Evolutionary conservation across 2,329 filamentous ascomycete species (phyloP), one percentile per base, ranked within the genome.

Genomic region (Scytalidium sp.): DNA sequence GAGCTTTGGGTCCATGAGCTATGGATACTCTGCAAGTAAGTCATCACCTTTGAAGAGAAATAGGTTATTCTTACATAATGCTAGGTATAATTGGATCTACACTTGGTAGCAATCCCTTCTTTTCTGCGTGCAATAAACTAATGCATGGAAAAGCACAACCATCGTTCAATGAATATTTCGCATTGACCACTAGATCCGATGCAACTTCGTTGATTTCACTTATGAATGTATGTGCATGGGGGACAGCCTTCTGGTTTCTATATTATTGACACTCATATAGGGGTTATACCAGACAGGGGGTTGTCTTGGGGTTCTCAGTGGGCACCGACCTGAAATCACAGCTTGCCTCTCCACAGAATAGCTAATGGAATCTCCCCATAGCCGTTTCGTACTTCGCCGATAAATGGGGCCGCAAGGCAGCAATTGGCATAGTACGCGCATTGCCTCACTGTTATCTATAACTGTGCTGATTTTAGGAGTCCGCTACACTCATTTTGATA

Each of bases 401-500:
- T 23, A 44, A 40, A 45, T 49, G 25, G 21, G 47, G 47, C 17
- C 23, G 47, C 9, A 49, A 45, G n/a, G 15, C 15, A 4, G 10
- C 41, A 3, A 40, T 40, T 8, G 19, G 8, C 17, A 9, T 36
- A 8, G 41, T n/a, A 5, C 7, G 25, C 13, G 13, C 25, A 27
- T 27, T 7, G 25, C 7, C 13, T 7, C 25, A 13, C 13, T 7
- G 25, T 27, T 27, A 7, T 27, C 7, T 7, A 13, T 27, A 7
- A 7, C 13, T 27, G 13, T 27, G 13, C 25, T 27, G 25, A 27
- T 7, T 7, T 27, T 13, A 27, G 25, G 7, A 27, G 25, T 7
- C 7, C 7, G 56, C 56, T 19, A 8, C 44, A 21, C 36, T 60
- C 17, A 41, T 54, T 23, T 51, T 27, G 8, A 9, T 29, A 32